These are phyloP conservation scores for Calonectria pauciramosa DNA, from an alignment of 2,329 filamentous ascomycete species.

Conservation along the genomic window DNA sequence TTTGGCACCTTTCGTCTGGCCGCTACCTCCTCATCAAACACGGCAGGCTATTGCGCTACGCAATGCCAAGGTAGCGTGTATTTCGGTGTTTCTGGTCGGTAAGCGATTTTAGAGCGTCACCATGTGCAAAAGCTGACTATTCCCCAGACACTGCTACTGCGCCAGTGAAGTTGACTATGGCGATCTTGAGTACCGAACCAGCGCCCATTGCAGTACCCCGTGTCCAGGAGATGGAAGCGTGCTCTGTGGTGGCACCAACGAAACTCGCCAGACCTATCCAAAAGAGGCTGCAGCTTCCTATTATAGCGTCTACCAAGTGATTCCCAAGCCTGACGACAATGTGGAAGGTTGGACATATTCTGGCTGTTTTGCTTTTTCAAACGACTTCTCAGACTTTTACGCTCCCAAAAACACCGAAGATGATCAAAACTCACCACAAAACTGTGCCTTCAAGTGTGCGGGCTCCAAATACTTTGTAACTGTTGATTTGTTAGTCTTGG, in stretches of 20 bases:
- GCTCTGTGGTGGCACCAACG: background rate
- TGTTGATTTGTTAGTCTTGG: background rate
- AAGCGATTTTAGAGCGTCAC: background rate
- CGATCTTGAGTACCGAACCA: background rate
- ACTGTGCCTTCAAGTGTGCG: background rate
- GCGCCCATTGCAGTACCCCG: background rate
- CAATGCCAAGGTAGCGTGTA: background rate
- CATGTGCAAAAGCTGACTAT: background rate
- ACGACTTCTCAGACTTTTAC: background rate
- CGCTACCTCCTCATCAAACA: background rate
- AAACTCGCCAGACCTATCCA: background rate
- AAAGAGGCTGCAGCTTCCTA: no score
- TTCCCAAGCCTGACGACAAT: background rate
- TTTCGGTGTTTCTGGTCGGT: background rate
- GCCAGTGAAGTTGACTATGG: background rate
- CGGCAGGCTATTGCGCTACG: background rate
- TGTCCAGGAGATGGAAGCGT: background rate
- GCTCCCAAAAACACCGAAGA: background rate
- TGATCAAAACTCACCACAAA: background rate
- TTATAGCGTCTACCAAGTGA: background rate
- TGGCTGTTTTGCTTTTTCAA: background rate
- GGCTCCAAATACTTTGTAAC: background rate
- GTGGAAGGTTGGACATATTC: background rate
- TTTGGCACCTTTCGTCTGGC: background rate
- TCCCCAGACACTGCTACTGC: background rate